Evolutionary conservation across 192 early-diverging fungal species (phyloP).

Genomic region (Neocallimastix lanati): DNA sequence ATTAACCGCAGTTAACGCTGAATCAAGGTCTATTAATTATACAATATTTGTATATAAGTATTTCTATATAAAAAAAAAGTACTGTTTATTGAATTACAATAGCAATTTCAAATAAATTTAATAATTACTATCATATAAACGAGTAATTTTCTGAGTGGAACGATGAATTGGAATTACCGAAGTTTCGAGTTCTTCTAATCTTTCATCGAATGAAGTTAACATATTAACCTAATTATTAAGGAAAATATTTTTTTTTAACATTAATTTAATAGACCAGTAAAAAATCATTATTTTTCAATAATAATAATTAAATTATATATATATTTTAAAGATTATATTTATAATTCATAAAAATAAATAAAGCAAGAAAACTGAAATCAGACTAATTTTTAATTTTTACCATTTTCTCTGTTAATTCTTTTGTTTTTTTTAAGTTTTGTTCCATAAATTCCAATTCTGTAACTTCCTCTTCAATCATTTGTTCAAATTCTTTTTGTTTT

Average conservation of each 20-base stretch:
- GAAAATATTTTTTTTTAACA: no score
- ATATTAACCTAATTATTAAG: slow-evolving; percentile 29
- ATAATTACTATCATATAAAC: slow-evolving; percentile 47
- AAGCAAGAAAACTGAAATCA: no score
- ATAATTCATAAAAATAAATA: no score
- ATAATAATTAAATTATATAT: no score
- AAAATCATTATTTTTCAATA: no score
- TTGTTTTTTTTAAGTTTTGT: neutral
- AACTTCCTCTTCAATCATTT: neutral
- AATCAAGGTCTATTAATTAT: slow-evolving; percentile 37
- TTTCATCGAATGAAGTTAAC: slow-evolving; percentile 53
- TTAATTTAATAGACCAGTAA: no score
- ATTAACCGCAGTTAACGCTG: slow-evolving; percentile 33
- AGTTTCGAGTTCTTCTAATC: slow-evolving; percentile 47
- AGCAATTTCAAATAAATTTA: neutral
- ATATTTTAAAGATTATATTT: no score
- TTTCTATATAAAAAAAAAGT: no score
- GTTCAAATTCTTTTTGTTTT: neutral
- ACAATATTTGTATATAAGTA: no score
- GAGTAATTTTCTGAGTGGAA: slow-evolving; percentile 52
- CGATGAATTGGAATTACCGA: slow-evolving; percentile 67
- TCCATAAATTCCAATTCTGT: neutral
- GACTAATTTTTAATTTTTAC: no score
- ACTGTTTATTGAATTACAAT: no score
- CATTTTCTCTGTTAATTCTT: neutral